Base-by-base conservation (phyloP, 129 eudicot genomes). In the Flaveria brownii region DNA sequence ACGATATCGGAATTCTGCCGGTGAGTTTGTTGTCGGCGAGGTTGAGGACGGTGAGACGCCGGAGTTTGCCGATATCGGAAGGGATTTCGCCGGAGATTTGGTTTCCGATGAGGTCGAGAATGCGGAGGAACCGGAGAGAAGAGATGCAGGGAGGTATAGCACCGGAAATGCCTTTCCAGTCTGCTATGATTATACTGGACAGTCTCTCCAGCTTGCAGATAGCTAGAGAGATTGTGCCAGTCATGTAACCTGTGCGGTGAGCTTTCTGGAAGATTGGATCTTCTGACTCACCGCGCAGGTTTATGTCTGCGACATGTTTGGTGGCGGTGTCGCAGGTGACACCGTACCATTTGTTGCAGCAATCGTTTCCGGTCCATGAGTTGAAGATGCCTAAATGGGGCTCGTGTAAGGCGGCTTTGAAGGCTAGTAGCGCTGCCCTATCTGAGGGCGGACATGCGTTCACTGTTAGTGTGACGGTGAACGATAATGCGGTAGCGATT, bases 81-180 rank as follows among this genome's bases (percentile, higher is more conserved):
- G 84, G 80, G 13, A 81, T 75, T n/a, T 81, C 80, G 36, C 84
- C 84, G 50, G 84, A 28, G 57, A 81, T 81, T 68, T 75, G 71
- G 75, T 81, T 81, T 51, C 84, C 84, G 15, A 81, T 81, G 33
- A 81, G 77, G 50, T 81, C 84, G 8, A 81, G 76, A 18, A 81
- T 81, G 9, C 84, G 84, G n/a, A 81, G 76, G 61, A 57, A 69
- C 4, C 72, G 63, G 3, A 81, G 55, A 9, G 80, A 68, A 5
- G 80, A 56, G 14, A 81, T 75, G 25, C 84, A 81, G 2, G 84
- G 49, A 81, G 84, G 84, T 51, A 91, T 91, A 5, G 77, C 46
- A 6, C 98, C 98, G 2, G 98, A 72, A 75, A 93, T 93, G 50
- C 96, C 96, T 79, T 93, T 93, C 98, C 97, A 93, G 23, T 93